A percentile compares a stretch with the other conserved stretches of the same genome.
These are phyloP conservation scores for Hirsutella thompsonii DNA, from an alignment of 2,329 filamentous ascomycete genomes.

Conservation along the genomic window DNA sequence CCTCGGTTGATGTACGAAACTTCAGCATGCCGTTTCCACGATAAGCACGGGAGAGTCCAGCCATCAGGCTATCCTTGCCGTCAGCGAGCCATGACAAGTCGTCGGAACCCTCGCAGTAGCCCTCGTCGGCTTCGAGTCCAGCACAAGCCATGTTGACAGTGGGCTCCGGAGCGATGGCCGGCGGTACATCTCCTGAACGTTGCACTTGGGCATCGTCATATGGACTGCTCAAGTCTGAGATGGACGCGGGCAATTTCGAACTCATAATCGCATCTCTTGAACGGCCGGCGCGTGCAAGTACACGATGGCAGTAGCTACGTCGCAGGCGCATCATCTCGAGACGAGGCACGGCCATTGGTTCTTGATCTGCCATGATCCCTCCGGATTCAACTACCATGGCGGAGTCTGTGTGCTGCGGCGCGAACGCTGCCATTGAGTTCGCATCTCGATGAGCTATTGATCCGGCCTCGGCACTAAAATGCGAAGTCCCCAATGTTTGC, in stretches of 20 bases:
- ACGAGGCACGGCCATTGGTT: not conserved
- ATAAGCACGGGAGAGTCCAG: constrained; percentile 1
- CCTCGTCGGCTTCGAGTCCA: constrained; percentile 5
- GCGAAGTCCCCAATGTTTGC: constrained; percentile 1
- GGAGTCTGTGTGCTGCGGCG: not conserved
- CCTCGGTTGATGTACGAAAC: constrained; percentile 5
- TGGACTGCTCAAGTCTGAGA: not conserved
- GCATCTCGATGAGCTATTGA: not conserved
- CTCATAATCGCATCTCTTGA: not conserved
- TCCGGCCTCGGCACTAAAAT: not conserved
- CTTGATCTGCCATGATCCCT: not conserved
- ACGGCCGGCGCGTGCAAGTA: not conserved
- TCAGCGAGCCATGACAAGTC: constrained; percentile 2
- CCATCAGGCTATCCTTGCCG: not conserved
- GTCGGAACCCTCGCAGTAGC: constrained; percentile 3
- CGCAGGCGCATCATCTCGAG: constrained; percentile 1
- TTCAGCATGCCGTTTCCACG: constrained; percentile 2
- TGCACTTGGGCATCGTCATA: not conserved
- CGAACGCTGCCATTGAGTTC: not conserved
- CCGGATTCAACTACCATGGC: constrained; percentile 1
- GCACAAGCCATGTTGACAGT: not conserved
- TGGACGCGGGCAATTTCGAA: not conserved
- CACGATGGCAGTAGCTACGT: not conserved
- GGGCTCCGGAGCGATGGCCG: not conserved
- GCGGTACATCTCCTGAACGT: not conserved